Percentiles rank a stretch among this genome's conserved stretches.
Evolutionary conservation across 2,329 filamentous ascomycete genomes (phyloP).

Genomic region (Xenoacremonium recifei): DNA sequence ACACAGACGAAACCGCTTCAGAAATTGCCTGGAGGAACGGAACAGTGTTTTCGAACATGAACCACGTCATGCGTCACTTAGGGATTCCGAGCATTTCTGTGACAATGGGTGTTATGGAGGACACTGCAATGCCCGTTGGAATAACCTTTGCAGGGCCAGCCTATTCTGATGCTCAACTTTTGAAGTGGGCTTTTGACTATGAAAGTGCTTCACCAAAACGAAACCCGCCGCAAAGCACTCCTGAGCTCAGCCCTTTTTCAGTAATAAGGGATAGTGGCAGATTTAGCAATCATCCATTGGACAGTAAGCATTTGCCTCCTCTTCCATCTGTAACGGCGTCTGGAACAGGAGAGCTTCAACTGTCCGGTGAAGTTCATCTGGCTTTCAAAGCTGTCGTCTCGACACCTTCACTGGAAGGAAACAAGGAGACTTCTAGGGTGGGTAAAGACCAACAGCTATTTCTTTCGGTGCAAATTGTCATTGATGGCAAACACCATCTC

Average conservation of each 20-base stretch:
- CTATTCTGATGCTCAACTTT: conserved; percentile 38
- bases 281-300: neutral
- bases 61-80: conserved; percentile 51
- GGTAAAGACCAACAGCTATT: too few species aligned
- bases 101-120: conserved; percentile 48
- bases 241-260: neutral
- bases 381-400: neutral
- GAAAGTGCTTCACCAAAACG: neutral
- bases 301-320: neutral
- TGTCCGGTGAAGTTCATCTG: neutral
- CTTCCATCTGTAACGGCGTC: neutral
- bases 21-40: conserved; percentile 34
- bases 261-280: neutral
- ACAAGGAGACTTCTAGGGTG: neutral
- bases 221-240: neutral
- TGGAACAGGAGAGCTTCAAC: neutral
- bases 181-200: conserved; percentile 10
- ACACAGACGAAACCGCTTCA: conserved; percentile 6
- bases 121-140: conserved; percentile 49
- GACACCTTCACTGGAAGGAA: neutral
- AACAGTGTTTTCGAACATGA: conserved; percentile 52
- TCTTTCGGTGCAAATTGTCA: neutral
- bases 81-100: conserved; percentile 53
- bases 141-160: conserved; percentile 51
- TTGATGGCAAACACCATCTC: neutral